These are phyloP conservation scores for Wolfiporia cocos DNA, from an alignment of 1,284 basidiomycete species.

Conservation along the genomic window DNA sequence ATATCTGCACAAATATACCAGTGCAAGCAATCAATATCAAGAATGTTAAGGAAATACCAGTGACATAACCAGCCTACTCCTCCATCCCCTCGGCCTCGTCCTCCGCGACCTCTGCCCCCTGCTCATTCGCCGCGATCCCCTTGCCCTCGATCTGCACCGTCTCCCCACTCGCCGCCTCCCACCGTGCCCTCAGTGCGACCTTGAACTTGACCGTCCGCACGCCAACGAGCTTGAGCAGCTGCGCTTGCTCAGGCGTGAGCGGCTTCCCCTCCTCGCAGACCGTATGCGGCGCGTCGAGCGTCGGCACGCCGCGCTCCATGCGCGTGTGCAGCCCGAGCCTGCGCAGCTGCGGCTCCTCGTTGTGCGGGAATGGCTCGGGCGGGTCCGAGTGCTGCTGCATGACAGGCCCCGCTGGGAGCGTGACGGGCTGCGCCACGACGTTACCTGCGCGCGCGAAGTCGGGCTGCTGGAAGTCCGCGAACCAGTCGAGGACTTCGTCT, in stretches of 20 bases:
- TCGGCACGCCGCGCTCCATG: conserved; percentile 87
- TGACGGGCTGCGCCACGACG: conserved; percentile 67
- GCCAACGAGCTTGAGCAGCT: conserved; percentile 84
- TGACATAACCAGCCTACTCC: conserved; percentile 35
- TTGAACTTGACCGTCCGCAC: conserved; percentile 82
- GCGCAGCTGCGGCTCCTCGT: conserved; percentile 93
- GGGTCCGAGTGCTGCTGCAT: conserved; percentile 70
- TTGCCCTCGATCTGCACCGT: conserved; percentile 54
- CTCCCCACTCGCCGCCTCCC: conserved; percentile 69
- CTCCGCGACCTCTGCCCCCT: conserved; percentile 21
- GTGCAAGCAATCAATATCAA: conserved; percentile 1
- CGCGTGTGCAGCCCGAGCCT: conserved; percentile 86
- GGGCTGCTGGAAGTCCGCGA: conserved; percentile 81
- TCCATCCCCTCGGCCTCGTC: conserved; percentile 29
- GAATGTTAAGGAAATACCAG: no score
- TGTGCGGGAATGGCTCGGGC: conserved; percentile 88
- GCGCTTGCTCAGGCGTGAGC: conserved; percentile 81
- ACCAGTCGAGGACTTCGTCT: conserved; percentile 91
- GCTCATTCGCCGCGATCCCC: conserved; percentile 33
- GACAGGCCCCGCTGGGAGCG: conserved; percentile 71
- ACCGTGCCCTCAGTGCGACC: conserved; percentile 67
- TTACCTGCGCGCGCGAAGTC: conserved; percentile 94
- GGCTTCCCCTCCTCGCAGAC: conserved; percentile 83
- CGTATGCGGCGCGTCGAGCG: conserved; percentile 73
- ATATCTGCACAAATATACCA: conserved; percentile 5